Evolutionary conservation across 1,284 basidiomycete genomes (phyloP), one percentile per base, ranked within the genome.

Genomic region (Ganoderma lingzhi): DNA sequence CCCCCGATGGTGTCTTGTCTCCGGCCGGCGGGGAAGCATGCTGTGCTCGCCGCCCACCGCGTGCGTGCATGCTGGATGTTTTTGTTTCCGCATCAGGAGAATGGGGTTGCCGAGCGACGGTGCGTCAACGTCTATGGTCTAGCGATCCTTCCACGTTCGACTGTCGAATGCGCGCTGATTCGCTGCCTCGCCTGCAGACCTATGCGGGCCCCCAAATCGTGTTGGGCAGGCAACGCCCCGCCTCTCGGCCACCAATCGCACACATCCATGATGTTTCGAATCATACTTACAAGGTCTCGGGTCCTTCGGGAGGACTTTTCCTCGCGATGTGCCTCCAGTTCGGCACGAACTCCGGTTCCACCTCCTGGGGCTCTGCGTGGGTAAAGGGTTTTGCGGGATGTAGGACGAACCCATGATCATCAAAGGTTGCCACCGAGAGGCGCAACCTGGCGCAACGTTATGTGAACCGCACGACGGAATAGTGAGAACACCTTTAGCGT

Each of bases 331-430:
- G 19, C 19, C 35, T 39, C 14, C 19, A 53, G 48, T 28, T 39
- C 48, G 23, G 6, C 10, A 19, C 48, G 32, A 58, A 45, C 55
- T 45, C 42, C 65, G 65, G 65, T 65, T 67, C 67, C 61, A 60
- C 67, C 56, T 15, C 51, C 39, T 30, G 28, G 35, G 60, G 39
- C 69, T 70, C 71, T 69, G 71, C 64, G 17, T 59, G 19, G 37
- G 56, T 56, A 37, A 28, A 28, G 17, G 58, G 9, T 59, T 37
- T 28, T 51, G 23, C 53, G 12, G 15, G 8, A 17, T 35, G 32
- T 15, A 35, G 53, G 53, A 19, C 10, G 15, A 30, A 14, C 53
- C 6, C 53, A 17, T 6, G 30, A 42, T 64, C 59, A 72, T 70
- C 71, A 70, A 69, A 69, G 65, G 9, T 3, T 35, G 6, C 45